Evolutionary conservation across 176 grass and related monocot species (phyloP).

Genomic region (barley (Hordeum vulgare)): MorexV3_pseudomolecules_assembly NC_058523.1:521275855-521276354

Average conservation of each 20-base stretch:
- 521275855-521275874: neutral
- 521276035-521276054: constrained; percentile 53
- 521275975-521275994: constrained; percentile 17
- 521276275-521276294: constrained; percentile 27
- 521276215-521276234: neutral
- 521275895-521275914: constrained; percentile 41
- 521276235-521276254: neutral
- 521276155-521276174: constrained; percentile 17
- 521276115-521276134: constrained; percentile 57
- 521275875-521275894: constrained; percentile 1
- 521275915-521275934: constrained; percentile 54
- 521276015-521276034: constrained; percentile 13
- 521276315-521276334: constrained; percentile 22
- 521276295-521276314: constrained; percentile 48
- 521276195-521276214: constrained; percentile 85
- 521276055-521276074: constrained; percentile 47
- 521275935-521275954: constrained; percentile 51
- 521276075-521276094: constrained; percentile 48
- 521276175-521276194: constrained; percentile 50
- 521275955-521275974: constrained; percentile 11
- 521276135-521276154: constrained; percentile 37
- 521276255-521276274: constrained; percentile 7
- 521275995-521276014: neutral
- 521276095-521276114: constrained; percentile 25
- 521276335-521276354: constrained; percentile 54